These are phyloP conservation scores for Chlorophyllum brunneum DNA, from an alignment of 768 basidiomycete genomes.

Conservation along the genomic window DNA sequence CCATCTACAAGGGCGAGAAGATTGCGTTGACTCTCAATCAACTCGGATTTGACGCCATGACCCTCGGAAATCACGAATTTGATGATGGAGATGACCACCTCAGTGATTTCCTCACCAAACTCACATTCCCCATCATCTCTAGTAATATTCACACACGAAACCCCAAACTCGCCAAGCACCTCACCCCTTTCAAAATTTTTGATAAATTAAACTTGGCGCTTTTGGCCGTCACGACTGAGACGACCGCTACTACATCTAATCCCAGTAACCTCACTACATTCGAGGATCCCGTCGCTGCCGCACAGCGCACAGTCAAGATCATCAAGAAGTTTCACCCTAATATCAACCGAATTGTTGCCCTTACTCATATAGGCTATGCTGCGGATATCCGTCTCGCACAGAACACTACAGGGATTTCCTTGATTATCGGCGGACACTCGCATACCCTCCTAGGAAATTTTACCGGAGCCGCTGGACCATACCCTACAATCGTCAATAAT, in stretches of 20 bases:
- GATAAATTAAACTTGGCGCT: constrained; percentile 35
- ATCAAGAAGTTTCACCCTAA: constrained; percentile 27
- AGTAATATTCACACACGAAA: constrained; percentile 40
- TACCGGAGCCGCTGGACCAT: constrained; percentile 33
- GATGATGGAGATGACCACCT: constrained; percentile 38
- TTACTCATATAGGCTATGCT: constrained; percentile 45
- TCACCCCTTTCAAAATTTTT: constrained; percentile 38
- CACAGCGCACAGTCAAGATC: constrained; percentile 33
- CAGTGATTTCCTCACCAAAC: constrained; percentile 32
- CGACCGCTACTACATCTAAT: constrained; percentile 33
- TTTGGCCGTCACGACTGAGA: constrained; percentile 39
- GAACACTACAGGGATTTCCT: constrained; percentile 33
- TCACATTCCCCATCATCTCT: constrained; percentile 41
- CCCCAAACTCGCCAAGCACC: constrained; percentile 23
- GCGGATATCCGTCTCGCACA: constrained; percentile 38
- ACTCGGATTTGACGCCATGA: constrained; percentile 40
- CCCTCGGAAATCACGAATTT: constrained; percentile 45
- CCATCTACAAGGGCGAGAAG: constrained; percentile 38
- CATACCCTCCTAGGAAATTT: constrained; percentile 43
- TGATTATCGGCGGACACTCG: constrained; percentile 41
- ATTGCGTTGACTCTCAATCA: constrained; percentile 40
- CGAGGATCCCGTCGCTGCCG: constrained; percentile 32
- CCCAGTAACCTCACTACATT: constrained; percentile 36
- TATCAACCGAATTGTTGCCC: constrained; percentile 37
- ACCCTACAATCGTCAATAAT: constrained; percentile 42